Percentiles rank a stretch among this genome's conserved stretches.
Evolutionary conservation across 1,284 basidiomycete species (phyloP).

Genomic region (Stygiomarasmius scandens): DNA sequence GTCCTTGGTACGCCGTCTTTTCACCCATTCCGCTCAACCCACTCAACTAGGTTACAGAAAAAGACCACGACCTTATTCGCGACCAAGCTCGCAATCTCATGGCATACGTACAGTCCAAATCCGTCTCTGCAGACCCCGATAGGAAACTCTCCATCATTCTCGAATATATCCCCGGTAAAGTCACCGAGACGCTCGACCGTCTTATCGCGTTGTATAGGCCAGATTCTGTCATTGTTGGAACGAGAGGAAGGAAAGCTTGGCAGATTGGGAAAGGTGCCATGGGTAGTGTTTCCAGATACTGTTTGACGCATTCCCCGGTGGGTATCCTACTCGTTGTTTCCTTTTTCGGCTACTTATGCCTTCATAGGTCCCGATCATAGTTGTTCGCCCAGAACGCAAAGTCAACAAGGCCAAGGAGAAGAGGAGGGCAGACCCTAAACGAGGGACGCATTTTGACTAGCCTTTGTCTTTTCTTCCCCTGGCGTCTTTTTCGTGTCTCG

Average conservation of each 20-base stretch:
- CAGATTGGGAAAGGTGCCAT: constrained; percentile 35
- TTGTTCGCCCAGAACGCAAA: constrained; percentile 87
- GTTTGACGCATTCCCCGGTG: constrained; percentile 81
- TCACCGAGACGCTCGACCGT: constrained; percentile 87
- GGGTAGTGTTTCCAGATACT: constrained; percentile 77
- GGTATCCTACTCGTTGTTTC: background rate
- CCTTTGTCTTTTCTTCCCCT: too few species aligned
- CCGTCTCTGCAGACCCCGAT: constrained; percentile 77
- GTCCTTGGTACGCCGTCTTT: constrained; percentile 59
- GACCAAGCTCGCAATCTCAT: constrained; percentile 89
- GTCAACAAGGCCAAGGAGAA: constrained; percentile 84
- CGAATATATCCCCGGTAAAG: constrained; percentile 91
- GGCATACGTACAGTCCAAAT: constrained; percentile 80
- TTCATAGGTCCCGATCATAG: constrained; percentile 82
- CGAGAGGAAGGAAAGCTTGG: constrained; percentile 62
- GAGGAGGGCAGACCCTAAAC: constrained; percentile 81
- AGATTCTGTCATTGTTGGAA: constrained; percentile 93
- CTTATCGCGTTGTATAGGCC: constrained; percentile 88
- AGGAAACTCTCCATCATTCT: constrained; percentile 91
- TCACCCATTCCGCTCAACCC: background rate
- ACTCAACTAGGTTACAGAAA: constrained; percentile 50
- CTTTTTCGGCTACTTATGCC: background rate
- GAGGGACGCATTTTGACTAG: constrained; percentile 47
- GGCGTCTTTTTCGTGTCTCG: too few species aligned
- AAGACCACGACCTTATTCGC: constrained; percentile 81